Percentiles rank a stretch among this genome's conserved stretches.
phyloP scores from a whole-genome alignment of 2,329 filamentous ascomycete species.

The Ophiognomonia clavigignenti-juglandacearum region DNA sequence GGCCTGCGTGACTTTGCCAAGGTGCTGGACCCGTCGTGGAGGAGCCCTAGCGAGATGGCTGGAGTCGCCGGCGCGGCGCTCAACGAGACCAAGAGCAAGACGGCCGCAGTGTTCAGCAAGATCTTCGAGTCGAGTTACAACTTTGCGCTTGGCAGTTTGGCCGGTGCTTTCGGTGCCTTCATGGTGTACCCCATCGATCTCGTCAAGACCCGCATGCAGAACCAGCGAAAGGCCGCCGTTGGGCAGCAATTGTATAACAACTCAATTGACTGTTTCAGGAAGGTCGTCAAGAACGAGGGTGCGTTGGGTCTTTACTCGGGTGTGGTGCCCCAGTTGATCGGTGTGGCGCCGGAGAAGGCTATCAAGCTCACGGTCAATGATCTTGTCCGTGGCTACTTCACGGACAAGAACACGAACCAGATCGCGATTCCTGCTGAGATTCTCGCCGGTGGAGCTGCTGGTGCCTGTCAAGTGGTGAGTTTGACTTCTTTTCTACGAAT shows the following conservation, averaged over 20 bases:
- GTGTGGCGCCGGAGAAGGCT: slow-evolving; percentile 98
- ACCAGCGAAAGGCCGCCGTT: slow-evolving; percentile 78
- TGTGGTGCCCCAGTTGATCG: slow-evolving; percentile 89
- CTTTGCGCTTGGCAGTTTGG: slow-evolving; percentile 82
- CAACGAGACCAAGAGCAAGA: slow-evolving; percentile 46
- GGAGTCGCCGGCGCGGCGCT: slow-evolving; percentile 32
- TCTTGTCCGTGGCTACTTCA: slow-evolving; percentile 72
- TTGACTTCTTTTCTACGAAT: background rate
- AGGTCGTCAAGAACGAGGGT: slow-evolving; percentile 91
- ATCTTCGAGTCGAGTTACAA: slow-evolving; percentile 79
- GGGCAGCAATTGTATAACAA: slow-evolving; percentile 94
- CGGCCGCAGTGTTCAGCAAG: slow-evolving; percentile 55
- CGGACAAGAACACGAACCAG: slow-evolving; percentile 65
- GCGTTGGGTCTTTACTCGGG: slow-evolving; percentile 88
- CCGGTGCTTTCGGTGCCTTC: slow-evolving; percentile 95
- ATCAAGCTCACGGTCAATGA: slow-evolving; percentile 99
- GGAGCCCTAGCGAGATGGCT: slow-evolving; percentile 54
- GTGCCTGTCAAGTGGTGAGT: slow-evolving; percentile 93
- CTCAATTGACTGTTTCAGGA: slow-evolving; percentile 89
- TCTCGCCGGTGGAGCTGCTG: slow-evolving; percentile 81
- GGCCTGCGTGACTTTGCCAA: slow-evolving; percentile 84
- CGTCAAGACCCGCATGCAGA: slow-evolving; percentile 98
- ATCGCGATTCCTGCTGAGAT: slow-evolving; percentile 72
- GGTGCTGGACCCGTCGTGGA: slow-evolving; percentile 91
- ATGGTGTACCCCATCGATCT: slow-evolving; percentile 99